Percentiles rank a stretch among this genome's conserved stretches.
Conservation (phyloP, 495 filamentous ascomycete species). For the Penicillium bialowiezense region DNA sequence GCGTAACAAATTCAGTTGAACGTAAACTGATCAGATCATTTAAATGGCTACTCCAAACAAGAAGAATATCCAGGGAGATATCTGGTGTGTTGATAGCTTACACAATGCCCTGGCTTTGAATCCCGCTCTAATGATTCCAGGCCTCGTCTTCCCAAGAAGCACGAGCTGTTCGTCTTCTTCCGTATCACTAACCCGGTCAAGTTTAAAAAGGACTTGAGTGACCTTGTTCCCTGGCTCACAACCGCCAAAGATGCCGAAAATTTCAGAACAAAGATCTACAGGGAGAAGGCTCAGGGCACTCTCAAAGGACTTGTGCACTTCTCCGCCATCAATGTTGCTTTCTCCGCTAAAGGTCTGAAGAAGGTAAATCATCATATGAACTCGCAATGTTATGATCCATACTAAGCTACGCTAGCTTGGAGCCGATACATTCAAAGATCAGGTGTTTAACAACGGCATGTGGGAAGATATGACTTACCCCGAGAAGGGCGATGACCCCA, state of each 20-base stretch:
- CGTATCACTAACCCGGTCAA: neutral
- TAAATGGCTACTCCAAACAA: too few relatives aligned
- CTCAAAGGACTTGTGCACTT: neutral
- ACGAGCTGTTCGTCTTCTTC: constrained; percentile 1
- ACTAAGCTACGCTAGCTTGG: neutral
- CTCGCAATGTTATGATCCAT: too few relatives aligned
- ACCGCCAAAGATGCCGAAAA: neutral
- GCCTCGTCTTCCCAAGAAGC: constrained; percentile 1
- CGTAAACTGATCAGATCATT: too few relatives aligned
- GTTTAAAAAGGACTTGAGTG: neutral
- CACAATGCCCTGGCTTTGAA: too few relatives aligned
- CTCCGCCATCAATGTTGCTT: neutral
- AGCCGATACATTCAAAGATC: neutral
- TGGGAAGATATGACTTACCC: neutral
- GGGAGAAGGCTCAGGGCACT: neutral
- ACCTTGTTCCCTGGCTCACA: neutral
- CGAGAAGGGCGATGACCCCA: neutral
- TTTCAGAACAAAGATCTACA: neutral
- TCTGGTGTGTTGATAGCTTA: neutral
- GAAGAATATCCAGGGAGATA: constrained; percentile 4
- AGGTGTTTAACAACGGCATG: neutral
- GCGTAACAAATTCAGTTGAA: too few relatives aligned
- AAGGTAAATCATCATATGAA: neutral
- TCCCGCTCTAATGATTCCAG: neutral
- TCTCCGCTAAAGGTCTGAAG: neutral